Base-by-base conservation (phyloP, 805 yeast genomes). In the Candida tallmaniae region DNA sequence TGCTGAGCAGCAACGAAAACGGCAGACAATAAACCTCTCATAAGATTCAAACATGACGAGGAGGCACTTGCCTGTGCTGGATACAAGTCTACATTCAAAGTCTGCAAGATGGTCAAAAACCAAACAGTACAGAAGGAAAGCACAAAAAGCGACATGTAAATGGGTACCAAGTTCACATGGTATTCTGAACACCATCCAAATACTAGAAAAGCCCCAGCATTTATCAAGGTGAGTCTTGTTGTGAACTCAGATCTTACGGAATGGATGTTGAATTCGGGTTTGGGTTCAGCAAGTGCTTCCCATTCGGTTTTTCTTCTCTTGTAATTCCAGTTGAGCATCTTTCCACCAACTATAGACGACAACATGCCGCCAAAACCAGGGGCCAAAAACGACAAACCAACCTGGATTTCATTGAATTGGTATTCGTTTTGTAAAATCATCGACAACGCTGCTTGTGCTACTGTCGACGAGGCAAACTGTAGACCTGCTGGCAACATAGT, bases 111-210 rank as follows among this genome's bases (percentile, higher is more conserved):
- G 11, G 78, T 66, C 37, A 81, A 46, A 29, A 76, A 72, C 37
- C 73, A 74, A 47, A 79, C 71, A 5, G 77, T 66, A 10, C 76
- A 67, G 36, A 69, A 52, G 4, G 87, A 75, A 1, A 73, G 62
- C 20, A 79, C 48, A 32, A 77, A 80, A 5, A 78, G 58, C 38
- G 72, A 56, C 0, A 83, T 65, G 10, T 83, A 52, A 3, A 81
- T 72, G 0, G 72, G 72, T 0, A 80, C 72, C 24, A 78, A 53
- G 23, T 62, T 60, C 1, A 70, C 70, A 13, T 60, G 52, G 12
- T 61, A 49, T 17, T 71, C 60, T 9, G 83, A 45, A 39, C 83
- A 73, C 94, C 94, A 85, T 2, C 90, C 94, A 54, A 71, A 82
- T 5, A 78, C 56, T 4, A 80, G 41, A 0, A 71, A 48, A 8